Evolutionary conservation across 1,284 basidiomycete species (phyloP).

Genomic region (Fomitopsis palustris): DNA sequence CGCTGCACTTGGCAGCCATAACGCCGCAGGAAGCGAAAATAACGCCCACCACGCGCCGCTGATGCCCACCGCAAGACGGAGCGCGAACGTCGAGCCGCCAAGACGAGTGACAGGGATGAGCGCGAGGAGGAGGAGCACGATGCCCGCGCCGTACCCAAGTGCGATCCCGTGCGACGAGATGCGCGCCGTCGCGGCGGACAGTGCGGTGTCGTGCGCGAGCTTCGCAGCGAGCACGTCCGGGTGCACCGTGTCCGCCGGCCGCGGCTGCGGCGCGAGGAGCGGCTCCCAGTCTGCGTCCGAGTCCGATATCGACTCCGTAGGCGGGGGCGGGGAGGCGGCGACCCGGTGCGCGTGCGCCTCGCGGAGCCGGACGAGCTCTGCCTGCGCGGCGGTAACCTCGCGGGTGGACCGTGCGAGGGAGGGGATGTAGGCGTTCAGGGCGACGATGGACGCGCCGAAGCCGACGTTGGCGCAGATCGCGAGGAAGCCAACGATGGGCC

Average conservation of each 20-base stretch:
- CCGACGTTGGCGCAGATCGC: constrained; percentile 76
- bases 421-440: constrained; percentile 88
- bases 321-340: no score
- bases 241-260: constrained; percentile 13
- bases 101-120: constrained; percentile 69
- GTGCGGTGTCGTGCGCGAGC: constrained; percentile 30
- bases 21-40: constrained; percentile 71
- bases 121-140: constrained; percentile 64
- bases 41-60: constrained; percentile 85
- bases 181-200: constrained; percentile 71
- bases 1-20: constrained; percentile 58
- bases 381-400: constrained; percentile 48
- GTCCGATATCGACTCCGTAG: background rate
- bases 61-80: constrained; percentile 76
- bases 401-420: constrained; percentile 64
- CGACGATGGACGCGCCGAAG: constrained; percentile 82
- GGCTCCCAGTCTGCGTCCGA: constrained; percentile 10
- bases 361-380: constrained; percentile 27
- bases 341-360: background rate
- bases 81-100: constrained; percentile 67
- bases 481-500: constrained; percentile 60
- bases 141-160: constrained; percentile 78
- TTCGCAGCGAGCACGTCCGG: constrained; percentile 16
- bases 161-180: constrained; percentile 84
- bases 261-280: constrained; percentile 10